phyloP scores from a whole-genome alignment of 1,284 basidiomycete species.

The Vanrija sp. region DNA sequence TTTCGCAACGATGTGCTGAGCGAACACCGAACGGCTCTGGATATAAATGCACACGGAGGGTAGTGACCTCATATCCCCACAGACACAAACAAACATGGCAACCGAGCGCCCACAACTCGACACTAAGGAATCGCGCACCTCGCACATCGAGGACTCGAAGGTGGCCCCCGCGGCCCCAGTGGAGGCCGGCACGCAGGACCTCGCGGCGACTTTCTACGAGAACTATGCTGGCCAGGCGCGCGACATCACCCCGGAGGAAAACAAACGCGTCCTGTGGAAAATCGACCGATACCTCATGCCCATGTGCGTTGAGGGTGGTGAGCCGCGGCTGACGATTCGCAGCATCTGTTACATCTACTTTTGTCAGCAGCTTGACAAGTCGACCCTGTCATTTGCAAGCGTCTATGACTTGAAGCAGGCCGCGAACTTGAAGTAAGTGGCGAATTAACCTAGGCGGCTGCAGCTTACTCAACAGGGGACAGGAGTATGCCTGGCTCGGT shows the following conservation, averaged over 20 bases:
- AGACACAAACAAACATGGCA: too few relatives aligned
- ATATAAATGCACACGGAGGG: too few relatives aligned
- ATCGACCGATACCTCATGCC: constrained; percentile 22
- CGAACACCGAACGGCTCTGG: too few relatives aligned
- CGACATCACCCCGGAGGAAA: constrained; percentile 19
- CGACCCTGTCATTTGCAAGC: constrained; percentile 25
- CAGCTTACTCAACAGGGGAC: neutral
- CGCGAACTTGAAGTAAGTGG: constrained; percentile 1
- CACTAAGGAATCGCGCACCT: too few relatives aligned
- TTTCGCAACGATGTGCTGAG: too few relatives aligned
- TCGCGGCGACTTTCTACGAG: constrained; percentile 2
- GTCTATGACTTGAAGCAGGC: constrained; percentile 18
- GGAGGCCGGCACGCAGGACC: neutral
- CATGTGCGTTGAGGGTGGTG: constrained; percentile 6
- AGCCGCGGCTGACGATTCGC: neutral
- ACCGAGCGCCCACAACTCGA: too few relatives aligned
- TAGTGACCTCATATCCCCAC: too few relatives aligned
- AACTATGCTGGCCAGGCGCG: constrained; percentile 2
- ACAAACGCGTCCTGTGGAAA: constrained; percentile 6
- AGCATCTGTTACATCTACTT: constrained; percentile 30
- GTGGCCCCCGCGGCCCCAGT: neutral
- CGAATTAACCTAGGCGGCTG: neutral
- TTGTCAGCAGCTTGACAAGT: constrained; percentile 36
- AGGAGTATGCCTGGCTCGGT: constrained; percentile 28
- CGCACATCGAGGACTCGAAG: too few relatives aligned